Evolutionary conservation across 1,284 basidiomycete genomes (phyloP), one percentile per base, ranked within the genome.

Genomic region (Bjerkandera adusta): DNA sequence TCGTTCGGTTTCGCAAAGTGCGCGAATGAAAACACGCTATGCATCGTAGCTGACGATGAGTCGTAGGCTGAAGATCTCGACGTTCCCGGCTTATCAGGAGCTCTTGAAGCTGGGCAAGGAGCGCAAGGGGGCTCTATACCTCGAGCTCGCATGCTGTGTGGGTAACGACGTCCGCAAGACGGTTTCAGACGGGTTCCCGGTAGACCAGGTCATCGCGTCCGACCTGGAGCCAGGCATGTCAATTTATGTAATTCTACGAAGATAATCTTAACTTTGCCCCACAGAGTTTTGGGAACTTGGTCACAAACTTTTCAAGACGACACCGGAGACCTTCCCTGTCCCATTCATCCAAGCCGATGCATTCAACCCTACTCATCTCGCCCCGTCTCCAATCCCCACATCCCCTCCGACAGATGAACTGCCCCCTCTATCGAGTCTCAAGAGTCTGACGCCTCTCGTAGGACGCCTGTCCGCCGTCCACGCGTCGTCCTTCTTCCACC

Each of bases 401-500:
- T 44, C 57, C 2, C 42, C 56, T 1, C 57, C 65, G 2, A 46
- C 53, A 0, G 54, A 53, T 0, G 55, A 56, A 1, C 47, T 56
- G 3, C 58, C 62, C 2, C 67, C 70, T 12, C 59, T 76, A 2
- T 51, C 53, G 11, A 45, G 50, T 4, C 50, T 77, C 13, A 68
- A 55, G 3, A 62, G 63, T 6, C 63, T 78, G 29, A 74, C 63
- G 18, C 68, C 69, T 1, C 67, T 79, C 1, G 68, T 66, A 36
- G 70, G 72, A 5, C 68, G 70, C 43, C 57, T 75, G 26, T 70
- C 74, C 6, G 72, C 67, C 8, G 72, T 80, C 25, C 70, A 76
- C 51, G 65, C 70, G 3, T 72, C 72, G 7, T 57, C 69, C 1
- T 69, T 79, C 56, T 80, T 79, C 60, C 76, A 80, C 53, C 65